Evolutionary conservation across 768 basidiomycete species (phyloP).

Genomic region (Lanmaoa rubissima): DNA sequence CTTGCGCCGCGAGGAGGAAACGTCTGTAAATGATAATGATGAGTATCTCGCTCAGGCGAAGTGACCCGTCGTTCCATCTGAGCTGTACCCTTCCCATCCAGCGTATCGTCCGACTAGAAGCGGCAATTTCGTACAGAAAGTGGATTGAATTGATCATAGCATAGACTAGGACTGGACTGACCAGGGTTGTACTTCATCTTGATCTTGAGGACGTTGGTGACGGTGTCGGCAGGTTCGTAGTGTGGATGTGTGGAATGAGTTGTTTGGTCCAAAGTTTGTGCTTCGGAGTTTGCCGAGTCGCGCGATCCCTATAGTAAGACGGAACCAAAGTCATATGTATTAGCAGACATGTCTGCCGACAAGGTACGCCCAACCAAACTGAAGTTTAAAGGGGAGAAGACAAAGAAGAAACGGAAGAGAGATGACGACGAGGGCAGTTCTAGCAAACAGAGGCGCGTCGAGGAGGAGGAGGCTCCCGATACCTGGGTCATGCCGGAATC

Average conservation of each 20-base stretch:
- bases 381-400: conserved; percentile 87
- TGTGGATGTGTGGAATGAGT: conserved; percentile 19
- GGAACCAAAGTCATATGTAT: neutral
- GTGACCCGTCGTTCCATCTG: conserved; percentile 41
- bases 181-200: conserved; percentile 83
- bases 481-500: conserved; percentile 78
- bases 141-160: conserved; percentile 15
- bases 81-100: conserved; percentile 49
- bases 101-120: conserved; percentile 36
- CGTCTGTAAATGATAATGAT: conserved; percentile 50
- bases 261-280: conserved; percentile 39
- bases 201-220: conserved; percentile 61
- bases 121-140: conserved; percentile 26
- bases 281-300: conserved; percentile 24
- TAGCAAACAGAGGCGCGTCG: conserved; percentile 46
- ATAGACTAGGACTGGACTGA: conserved; percentile 43
- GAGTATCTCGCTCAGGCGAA: conserved; percentile 29
- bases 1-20: conserved; percentile 95
- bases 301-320: neutral
- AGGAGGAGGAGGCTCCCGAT: conserved; percentile 66
- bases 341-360: conserved; percentile 33
- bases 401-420: conserved; percentile 77
- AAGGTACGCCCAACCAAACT: conserved; percentile 72
- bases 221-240: conserved; percentile 41
- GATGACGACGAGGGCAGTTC: conserved; percentile 46